Base-by-base conservation (phyloP, 352 stramenopile species). In the Phytophthora fragariaefolia region DNA sequence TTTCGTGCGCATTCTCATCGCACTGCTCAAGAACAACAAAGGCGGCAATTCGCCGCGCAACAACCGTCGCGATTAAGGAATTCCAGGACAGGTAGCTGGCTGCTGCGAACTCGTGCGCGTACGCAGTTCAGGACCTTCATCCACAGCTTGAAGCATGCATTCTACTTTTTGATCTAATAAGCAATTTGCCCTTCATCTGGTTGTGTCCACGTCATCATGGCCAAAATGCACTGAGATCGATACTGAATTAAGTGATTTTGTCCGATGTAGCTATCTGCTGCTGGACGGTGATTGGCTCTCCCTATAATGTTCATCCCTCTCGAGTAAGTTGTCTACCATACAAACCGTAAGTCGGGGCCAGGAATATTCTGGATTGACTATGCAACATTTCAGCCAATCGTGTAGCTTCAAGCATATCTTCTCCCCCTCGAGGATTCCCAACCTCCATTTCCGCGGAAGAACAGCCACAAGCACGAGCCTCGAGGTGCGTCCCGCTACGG, bases 1-100 rank as follows among this genome's bases (percentile, higher is more conserved):
- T 63, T 97, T 97, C 52, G 84, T 96, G 45, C 89, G 90, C 75
- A 82, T 97, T 27, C 71, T 94, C 53, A 72, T 93, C 54, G 90
- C 96, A 54, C 68, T 97, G 17, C 62, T 96, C 10, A 64, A 85
- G 58, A 94, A 92, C 69, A 74, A 74, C 22, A 77, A 77, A 12
- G 69, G 76, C 46, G 67, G 84, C 36, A 88, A 90, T 51, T 86
- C 76, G 57, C 58, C 73, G 43, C 57, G 57, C 28, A 47, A 42
- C 17, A 77, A 66, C 22, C 71, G 52, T 69, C 70, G 66, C 17
- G 42, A 73, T 55, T 81, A 76, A 76, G 55, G 27, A 36, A 10
- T 7, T n/a, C 36, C 18, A 45, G 36, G 12, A 8, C 15, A 45
- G 13, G 6, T 22, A 22, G 36, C 6, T 45, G 20, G 36, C 36